Base-by-base conservation (phyloP, 2,329 filamentous ascomycete species). In the Clonostachys byssicola region DNA sequence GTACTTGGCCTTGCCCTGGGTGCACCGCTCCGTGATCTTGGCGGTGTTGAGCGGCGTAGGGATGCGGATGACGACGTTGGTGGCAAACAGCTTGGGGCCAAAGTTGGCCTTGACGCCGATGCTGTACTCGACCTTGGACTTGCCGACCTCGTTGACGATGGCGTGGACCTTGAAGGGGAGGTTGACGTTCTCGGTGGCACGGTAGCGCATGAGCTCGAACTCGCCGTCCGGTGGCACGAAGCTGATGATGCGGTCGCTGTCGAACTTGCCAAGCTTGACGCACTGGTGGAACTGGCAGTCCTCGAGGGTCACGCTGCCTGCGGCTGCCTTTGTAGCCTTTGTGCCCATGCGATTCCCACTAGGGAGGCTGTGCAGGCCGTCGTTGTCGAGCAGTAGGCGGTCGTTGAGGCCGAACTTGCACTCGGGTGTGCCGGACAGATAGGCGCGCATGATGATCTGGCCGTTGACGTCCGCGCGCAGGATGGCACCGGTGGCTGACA, bases 231-330 rank as follows among this genome's bases (percentile, higher is more conserved):
- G 94, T 3, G 94, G 94, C 36, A 99, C 86, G 66, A 99, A 96
- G 50, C 88, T 94, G 67, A 99, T 97, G 65, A 96, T 97, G 54
- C 94, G 81, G 69, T 99, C 94, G 33, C 88, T 88, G 67, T 97
- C 94, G 62, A 99, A 99, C 63, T 95, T 95, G 54, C 92, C 92
- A 33, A 99, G 79, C 73, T 96, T 96, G 51, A 99, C 94, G 66
- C 94, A 99, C 68, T 99, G 94, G 68, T 99, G 94, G 72, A 99
- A 96, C 63, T 97, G 94, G 63, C 95, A 97, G 67, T 99, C 94
- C 65, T 99, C 95, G 23, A 99, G 77, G 0, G 92, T 96, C 46
- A 99, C 95, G 53, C 89, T 95, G 35, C 94, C 94, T 1, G 94
- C 94, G 1, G 94, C 94, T 1, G 94, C 94, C 66, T 95, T 92